Conservation (phyloP, 306 rosid species). For the Purshia tridentata region DNA sequence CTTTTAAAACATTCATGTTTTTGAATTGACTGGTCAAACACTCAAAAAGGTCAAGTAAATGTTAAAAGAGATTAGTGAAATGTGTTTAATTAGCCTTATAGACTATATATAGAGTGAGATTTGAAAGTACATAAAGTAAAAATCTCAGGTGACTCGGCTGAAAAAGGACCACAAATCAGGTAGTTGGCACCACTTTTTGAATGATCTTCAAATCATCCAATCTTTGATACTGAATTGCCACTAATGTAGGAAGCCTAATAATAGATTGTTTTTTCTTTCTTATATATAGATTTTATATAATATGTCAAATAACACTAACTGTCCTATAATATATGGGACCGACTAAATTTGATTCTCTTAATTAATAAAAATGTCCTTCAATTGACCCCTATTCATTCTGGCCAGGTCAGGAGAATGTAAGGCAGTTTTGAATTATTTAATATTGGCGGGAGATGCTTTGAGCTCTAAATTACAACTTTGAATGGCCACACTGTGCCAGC, state of each 20-base stretch:
- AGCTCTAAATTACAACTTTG: background rate
- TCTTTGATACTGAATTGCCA: conserved; percentile 6
- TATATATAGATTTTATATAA: no score
- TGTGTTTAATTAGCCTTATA: conserved; percentile 19
- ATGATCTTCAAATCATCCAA: conserved; percentile 3
- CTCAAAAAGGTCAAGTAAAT: conserved; percentile 27
- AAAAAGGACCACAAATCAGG: conserved; percentile 47
- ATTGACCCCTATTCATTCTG: background rate
- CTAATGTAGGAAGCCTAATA: background rate
- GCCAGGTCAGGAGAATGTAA: background rate
- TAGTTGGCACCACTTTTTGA: conserved; percentile 20
- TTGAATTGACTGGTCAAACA: conserved; percentile 8
- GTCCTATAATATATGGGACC: no score
- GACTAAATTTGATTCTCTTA: background rate
- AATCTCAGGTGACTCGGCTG: conserved; percentile 27
- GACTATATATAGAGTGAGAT: background rate
- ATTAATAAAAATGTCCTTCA: background rate
- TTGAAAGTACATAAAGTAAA: conserved; percentile 42
- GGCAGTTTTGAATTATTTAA: background rate
- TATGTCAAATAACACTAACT: background rate
- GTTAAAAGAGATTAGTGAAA: conserved; percentile 27
- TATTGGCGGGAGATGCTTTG: background rate
- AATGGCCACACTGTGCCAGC: conserved; percentile 30
- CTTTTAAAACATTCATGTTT: background rate
- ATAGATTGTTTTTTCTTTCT: background rate